Conservation (phyloP, 768 basidiomycete species). For the Suillus occidentalis region DNA sequence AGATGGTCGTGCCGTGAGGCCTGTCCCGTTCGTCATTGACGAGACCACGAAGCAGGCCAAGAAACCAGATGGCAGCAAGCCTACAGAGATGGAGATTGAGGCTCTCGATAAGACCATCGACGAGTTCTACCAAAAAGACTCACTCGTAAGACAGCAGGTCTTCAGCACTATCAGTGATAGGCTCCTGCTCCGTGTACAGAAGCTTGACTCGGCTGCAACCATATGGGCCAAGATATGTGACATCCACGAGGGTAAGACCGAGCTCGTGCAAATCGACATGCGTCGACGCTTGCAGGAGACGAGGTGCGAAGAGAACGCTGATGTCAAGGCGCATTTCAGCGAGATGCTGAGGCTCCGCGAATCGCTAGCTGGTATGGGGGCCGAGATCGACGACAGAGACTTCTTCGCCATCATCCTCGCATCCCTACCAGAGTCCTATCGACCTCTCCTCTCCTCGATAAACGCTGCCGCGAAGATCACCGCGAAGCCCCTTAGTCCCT, state of each 20-base stretch:
- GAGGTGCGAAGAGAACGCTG: slow-evolving; percentile 22
- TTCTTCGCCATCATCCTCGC: slow-evolving; percentile 22
- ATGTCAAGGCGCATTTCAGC: slow-evolving; percentile 23
- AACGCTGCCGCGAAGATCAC: slow-evolving; percentile 15
- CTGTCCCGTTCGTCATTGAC: neutral
- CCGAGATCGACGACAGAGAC: slow-evolving; percentile 17
- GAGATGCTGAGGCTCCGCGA: neutral
- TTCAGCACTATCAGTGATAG: slow-evolving; percentile 20
- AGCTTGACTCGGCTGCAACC: neutral
- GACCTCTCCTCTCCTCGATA: slow-evolving; percentile 19
- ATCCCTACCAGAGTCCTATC: slow-evolving; percentile 25
- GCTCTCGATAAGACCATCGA: slow-evolving; percentile 8
- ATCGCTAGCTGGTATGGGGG: slow-evolving; percentile 14
- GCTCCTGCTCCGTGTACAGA: slow-evolving; percentile 22
- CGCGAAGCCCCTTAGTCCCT: neutral
- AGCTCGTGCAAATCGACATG: slow-evolving; percentile 25
- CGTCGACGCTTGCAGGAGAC: slow-evolving; percentile 19
- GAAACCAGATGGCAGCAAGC: neutral
- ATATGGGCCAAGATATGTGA: slow-evolving; percentile 21
- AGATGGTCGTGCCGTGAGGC: neutral
- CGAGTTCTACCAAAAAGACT: slow-evolving; percentile 19
- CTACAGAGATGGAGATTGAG: neutral
- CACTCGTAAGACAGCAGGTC: slow-evolving; percentile 20
- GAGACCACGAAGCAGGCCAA: neutral
- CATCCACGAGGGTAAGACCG: slow-evolving; percentile 20